Evolutionary conservation across 2,329 filamentous ascomycete species (phyloP), one percentile per base, ranked within the genome.

Genomic region (Hirsutella rhossiliensis): DNA sequence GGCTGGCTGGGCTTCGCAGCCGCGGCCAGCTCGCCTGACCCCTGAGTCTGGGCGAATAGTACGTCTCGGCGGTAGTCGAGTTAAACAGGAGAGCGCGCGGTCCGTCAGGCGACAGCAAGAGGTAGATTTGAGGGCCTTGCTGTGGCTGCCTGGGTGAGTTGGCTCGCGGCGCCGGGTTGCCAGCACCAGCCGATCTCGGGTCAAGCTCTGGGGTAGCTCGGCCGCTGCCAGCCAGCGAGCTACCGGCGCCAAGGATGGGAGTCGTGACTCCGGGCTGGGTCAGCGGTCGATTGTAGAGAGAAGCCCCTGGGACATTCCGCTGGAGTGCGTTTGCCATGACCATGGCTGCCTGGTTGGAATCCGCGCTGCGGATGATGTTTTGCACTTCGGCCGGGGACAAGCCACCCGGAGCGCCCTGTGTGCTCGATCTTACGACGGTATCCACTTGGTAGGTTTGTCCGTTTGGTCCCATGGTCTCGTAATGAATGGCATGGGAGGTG

Each of bases 61-160:
- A 80, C 11, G 69, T 63, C 23, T 75, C 74, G 1, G 64, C 56
- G 12, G 59, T 59, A 38, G 66, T 61, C 47, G 69, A 67, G 51
- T 73, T 76, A 36, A 82, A 61, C 7, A 82, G 56, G 2, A 82
- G 58, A 6, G 70, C 78, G 18, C 71, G 70, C 1, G 78, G 78
- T 1, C 78, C 78, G 37, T 67, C 66, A 1, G 78, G 76, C 0
- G 78, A 81, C 15, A 70, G 75, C 7, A 82, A 56, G 20, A 82
- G 72, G 50, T 80, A 82, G 2, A 80, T 73, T 46, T 76, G 71
- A 0, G 70, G 64, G 2, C 56, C 58, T 20, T 62, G 61, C 29
- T 56, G 55, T 17, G 57, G 40, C 48, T 49, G 48, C 42, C 47
- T 47, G 43, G 42, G 49, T 44, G 41, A 39, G 17, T 17, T 37